Evolutionary conservation across 2,329 filamentous ascomycete genomes (phyloP).

Genomic region (Malbranchea zuffiana): DNA sequence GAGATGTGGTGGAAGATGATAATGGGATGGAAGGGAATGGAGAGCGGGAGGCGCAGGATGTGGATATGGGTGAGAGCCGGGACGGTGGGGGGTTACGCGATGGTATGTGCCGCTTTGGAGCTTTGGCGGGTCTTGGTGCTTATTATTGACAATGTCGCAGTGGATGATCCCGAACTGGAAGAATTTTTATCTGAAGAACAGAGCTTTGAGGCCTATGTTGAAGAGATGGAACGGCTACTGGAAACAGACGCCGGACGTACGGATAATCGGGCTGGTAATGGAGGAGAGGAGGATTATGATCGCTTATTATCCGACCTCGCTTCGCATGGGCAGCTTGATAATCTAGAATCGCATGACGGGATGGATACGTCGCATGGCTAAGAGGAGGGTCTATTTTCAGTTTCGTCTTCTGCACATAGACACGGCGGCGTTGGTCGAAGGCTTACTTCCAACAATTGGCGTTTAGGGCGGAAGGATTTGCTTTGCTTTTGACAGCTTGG

Average conservation of each 20-base stretch:
- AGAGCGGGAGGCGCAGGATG: no score
- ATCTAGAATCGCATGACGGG: slow-evolving; percentile 19
- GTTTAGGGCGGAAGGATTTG: no score
- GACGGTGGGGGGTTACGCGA: not conserved
- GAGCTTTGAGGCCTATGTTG: slow-evolving; percentile 12
- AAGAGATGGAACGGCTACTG: slow-evolving; percentile 20
- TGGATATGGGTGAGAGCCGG: no score
- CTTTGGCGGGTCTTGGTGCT: not conserved
- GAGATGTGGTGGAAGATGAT: slow-evolving; percentile 16
- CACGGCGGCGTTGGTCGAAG: no score
- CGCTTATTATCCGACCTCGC: slow-evolving; percentile 55
- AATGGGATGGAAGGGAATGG: slow-evolving; percentile 20
- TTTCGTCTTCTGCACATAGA: no score
- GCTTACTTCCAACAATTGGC: no score
- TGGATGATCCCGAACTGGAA: slow-evolving; percentile 23
- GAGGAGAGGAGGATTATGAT: slow-evolving; percentile 52
- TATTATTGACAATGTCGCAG: not conserved
- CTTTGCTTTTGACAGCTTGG: no score
- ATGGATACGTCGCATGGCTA: slow-evolving; percentile 31
- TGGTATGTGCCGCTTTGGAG: not conserved
- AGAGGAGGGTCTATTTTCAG: no score
- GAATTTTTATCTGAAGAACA: slow-evolving; percentile 23
- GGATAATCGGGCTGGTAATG: slow-evolving; percentile 18
- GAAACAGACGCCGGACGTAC: not conserved
- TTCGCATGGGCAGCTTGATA: slow-evolving; percentile 31